Percentiles rank a stretch among this genome's conserved stretches.
These are phyloP conservation scores for Hanseniaspora singularis DNA, from an alignment of 805 yeast species.

Conservation along the genomic window DNA sequence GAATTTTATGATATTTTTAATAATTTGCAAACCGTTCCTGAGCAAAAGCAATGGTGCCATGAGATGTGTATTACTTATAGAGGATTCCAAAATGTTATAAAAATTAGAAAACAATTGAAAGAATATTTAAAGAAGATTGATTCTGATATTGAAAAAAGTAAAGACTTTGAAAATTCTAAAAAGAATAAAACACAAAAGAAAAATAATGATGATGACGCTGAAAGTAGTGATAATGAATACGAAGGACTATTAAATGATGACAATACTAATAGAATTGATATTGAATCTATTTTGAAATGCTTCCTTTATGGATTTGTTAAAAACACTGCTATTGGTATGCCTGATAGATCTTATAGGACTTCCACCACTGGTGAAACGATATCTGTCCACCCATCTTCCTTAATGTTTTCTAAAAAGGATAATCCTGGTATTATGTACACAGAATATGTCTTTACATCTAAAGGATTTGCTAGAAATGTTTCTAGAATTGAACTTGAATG, in stretches of 20 bases:
- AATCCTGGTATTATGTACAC: conserved; percentile 86
- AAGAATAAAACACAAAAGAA: background rate
- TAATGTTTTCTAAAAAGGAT: conserved; percentile 61
- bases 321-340: conserved; percentile 87
- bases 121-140: conserved; percentile 43
- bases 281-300: conserved; percentile 54
- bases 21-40: conserved; percentile 37
- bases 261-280: conserved; percentile 33
- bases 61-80: conserved; percentile 63
- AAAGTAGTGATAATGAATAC: conserved; percentile 17
- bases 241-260: conserved; percentile 27
- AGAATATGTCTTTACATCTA: conserved; percentile 85
- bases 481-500: conserved; percentile 69
- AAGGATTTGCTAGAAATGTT: conserved; percentile 87
- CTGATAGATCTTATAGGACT: conserved; percentile 85
- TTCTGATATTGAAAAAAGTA: conserved; percentile 21
- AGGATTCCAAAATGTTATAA: conserved; percentile 66
- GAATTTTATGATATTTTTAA: conserved; percentile 55
- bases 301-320: conserved; percentile 74
- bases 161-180: conserved; percentile 18
- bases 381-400: conserved; percentile 81
- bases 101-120: conserved; percentile 62
- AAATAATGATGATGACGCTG: conserved; percentile 20
- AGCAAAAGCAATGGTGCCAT: conserved; percentile 70
- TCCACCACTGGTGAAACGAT: conserved; percentile 72